Base-by-base conservation (phyloP, 352 stramenopile genomes). In the Phytophthora gonapodyides region DNA sequence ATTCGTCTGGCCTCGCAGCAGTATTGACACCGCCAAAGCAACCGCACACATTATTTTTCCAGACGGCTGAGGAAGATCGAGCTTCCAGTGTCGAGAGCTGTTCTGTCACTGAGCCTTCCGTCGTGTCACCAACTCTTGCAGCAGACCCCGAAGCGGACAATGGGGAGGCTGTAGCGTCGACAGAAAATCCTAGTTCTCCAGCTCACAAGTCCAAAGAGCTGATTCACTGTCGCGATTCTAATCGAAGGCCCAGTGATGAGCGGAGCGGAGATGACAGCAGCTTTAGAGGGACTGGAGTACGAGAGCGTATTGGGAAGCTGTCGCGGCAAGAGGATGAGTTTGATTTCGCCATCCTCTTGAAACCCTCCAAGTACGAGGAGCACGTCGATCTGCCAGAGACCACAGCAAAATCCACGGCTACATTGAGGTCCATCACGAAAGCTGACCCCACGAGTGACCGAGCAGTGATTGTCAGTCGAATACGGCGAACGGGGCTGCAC, bases 301-400 rank as follows among this genome's bases (percentile, higher is more conserved):
- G 54, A 10, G 78, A 88, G 27, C 73, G 67, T 11, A 76, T 88
- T 27, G 80, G 80, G 1, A 82, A 89, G 15, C 64, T 91, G 31
- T 88, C 82, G 1, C 66, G 78, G 31, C 78, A 89, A 30, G 82
- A 92, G 57, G 80, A 84, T 50, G 83, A 91, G 35, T 94, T 84
- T 61, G 84, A 94, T 49, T 91, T 94, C 71, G 84, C 84, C n/a
- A 92, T 94, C 61, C 16, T 94, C 44, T 61, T 94, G 40, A 93
- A 89, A 42, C 67, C 83, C 37, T 86, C 76, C 21, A 90, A 91
- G 58, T 68, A 74, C 55, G 79, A 92, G 47, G 79, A 91, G 57
- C 62, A 73, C 30, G n/a, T 84, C 9, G 77, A 88, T 27, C 35
- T 84, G 1, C 61, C 45, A 10, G 54, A 73, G n/a, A 37, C 30